Evolutionary conservation across 1,139 yeast genomes (phyloP).

Genomic region (Diutina ranongensis): DNA sequence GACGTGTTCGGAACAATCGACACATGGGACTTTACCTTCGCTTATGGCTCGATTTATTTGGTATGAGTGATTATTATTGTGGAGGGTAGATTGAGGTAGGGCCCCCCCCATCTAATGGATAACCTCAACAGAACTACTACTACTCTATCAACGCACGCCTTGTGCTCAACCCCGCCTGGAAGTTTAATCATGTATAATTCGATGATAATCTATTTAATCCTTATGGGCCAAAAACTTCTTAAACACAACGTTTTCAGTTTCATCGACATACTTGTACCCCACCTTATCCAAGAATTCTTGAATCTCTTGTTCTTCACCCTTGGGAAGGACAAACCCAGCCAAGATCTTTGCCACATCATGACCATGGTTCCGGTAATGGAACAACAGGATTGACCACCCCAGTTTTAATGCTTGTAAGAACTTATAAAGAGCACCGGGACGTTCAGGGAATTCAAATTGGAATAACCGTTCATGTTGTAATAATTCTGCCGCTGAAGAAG

Average conservation of each 20-base stretch:
- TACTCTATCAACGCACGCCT: too few relatives aligned
- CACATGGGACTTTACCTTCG: too few relatives aligned
- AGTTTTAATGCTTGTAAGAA: constrained; percentile 62
- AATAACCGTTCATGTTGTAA: constrained; percentile 65
- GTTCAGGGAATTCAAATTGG: constrained; percentile 91
- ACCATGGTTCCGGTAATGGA: constrained; percentile 96
- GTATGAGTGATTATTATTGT: too few relatives aligned
- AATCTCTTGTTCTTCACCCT: constrained; percentile 52
- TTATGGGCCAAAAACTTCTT: constrained; percentile 43
- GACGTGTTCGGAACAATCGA: too few relatives aligned
- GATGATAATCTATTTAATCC: too few relatives aligned
- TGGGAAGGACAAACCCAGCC: constrained; percentile 83
- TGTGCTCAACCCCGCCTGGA: too few relatives aligned
- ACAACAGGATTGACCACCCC: constrained; percentile 85
- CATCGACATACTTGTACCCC: constrained; percentile 73
- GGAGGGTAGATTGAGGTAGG: too few relatives aligned
- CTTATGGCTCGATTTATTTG: too few relatives aligned
- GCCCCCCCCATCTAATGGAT: too few relatives aligned
- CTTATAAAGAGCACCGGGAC: constrained; percentile 84
- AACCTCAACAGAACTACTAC: too few relatives aligned
- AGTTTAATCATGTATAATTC: too few relatives aligned
- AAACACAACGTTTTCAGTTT: constrained; percentile 75
- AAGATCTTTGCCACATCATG: constrained; percentile 87
- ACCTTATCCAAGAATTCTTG: constrained; percentile 35
- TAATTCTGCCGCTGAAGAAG: constrained; percentile 22